phyloP scores from a whole-genome alignment of 495 filamentous ascomycete genomes.

The Saxophila tyrrhenica region DNA sequence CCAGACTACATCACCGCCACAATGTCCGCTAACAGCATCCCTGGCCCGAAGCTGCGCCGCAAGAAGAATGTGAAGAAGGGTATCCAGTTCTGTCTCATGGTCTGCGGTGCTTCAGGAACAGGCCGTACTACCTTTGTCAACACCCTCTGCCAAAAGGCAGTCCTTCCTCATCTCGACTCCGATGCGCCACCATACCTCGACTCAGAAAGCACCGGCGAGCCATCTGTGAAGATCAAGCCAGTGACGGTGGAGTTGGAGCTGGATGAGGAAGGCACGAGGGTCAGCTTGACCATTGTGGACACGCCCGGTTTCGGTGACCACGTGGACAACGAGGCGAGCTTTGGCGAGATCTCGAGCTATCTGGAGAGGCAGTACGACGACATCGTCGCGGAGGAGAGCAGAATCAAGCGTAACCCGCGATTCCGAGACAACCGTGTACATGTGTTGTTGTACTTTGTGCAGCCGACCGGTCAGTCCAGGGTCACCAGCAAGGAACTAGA shows the following conservation, averaged over 20 bases:
- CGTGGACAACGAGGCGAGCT: constrained; percentile 98
- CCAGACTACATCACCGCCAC: not conserved
- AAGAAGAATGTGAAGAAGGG: constrained; percentile 99
- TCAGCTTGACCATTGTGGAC: constrained; percentile 95
- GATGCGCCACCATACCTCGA: constrained; percentile 93
- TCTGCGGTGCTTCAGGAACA: constrained; percentile 96
- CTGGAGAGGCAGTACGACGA: constrained; percentile 98
- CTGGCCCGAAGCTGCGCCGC: constrained; percentile 71
- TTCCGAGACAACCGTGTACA: constrained; percentile 99
- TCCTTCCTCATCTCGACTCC: constrained; percentile 75
- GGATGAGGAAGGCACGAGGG: constrained; percentile 96
- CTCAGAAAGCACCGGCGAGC: constrained; percentile 33
- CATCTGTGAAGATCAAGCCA: constrained; percentile 81
- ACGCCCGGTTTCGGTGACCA: constrained; percentile 98
- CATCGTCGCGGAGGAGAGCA: constrained; percentile 95
- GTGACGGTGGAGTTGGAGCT: constrained; percentile 97
- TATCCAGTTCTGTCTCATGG: constrained; percentile 99
- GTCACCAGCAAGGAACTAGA: not conserved
- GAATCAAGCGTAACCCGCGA: constrained; percentile 99
- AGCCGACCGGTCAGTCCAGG: constrained; percentile 63
- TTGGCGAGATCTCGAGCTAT: constrained; percentile 92
- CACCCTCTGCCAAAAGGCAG: constrained; percentile 91
- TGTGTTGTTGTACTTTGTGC: constrained; percentile 97
- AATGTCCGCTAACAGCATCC: constrained; percentile 10
- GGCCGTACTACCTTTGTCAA: constrained; percentile 98